phyloP scores from a whole-genome alignment of 208 protist species.

The Willaertia magna region DNA sequence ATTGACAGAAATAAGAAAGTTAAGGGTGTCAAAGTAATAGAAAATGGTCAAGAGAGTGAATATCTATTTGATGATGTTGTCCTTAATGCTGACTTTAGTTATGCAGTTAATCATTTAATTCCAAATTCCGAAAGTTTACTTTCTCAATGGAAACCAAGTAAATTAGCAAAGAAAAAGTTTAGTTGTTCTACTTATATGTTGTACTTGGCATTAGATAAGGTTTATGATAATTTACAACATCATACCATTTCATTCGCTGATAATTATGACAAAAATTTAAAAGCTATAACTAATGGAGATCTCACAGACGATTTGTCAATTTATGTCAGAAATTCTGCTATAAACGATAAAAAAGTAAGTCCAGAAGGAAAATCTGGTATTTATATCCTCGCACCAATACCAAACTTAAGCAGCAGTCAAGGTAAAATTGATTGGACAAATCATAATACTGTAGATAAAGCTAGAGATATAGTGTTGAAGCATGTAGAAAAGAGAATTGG shows the following conservation, averaged over 20 bases:
- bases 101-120: background rate
- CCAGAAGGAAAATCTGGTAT: background rate
- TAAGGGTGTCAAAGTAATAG: background rate
- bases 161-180: background rate
- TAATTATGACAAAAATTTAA: background rate
- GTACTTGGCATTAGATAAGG: background rate
- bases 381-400: background rate
- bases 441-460: background rate
- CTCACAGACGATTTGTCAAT: background rate
- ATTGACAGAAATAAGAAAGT: background rate
- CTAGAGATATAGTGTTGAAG: background rate
- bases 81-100: background rate
- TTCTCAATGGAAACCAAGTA: background rate
- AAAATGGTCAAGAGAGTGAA: background rate
- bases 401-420: background rate
- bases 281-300: background rate
- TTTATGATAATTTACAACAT: background rate
- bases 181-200: background rate
- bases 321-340: background rate
- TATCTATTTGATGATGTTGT: background rate
- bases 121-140: background rate
- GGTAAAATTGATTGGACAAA: background rate
- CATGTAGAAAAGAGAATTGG: background rate
- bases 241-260: slow-evolving; percentile 2
- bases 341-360: background rate